These are phyloP conservation scores for Penicillium italicum DNA, from an alignment of 2,329 filamentous ascomycete species.

Conservation along the genomic window DNA sequence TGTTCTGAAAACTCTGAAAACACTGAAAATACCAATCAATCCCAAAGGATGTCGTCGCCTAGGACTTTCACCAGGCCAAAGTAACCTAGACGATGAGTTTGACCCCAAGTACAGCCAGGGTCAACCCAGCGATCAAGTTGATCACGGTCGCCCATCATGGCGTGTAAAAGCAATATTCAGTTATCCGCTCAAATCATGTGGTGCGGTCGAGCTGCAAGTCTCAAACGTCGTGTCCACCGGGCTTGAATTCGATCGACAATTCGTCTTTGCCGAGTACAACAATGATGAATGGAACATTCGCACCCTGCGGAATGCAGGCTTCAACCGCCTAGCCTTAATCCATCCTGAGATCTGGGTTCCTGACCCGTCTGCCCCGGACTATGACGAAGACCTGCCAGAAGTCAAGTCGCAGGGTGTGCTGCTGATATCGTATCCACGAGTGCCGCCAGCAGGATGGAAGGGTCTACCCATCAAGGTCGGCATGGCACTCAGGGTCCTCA, in stretches of 20 bases:
- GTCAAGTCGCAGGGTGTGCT: constrained; percentile 53
- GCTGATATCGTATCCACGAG: constrained; percentile 47
- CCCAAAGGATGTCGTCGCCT: constrained; percentile 53
- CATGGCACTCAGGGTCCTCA: constrained; percentile 30
- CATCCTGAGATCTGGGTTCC: constrained; percentile 60
- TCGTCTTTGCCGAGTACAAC: constrained; percentile 69
- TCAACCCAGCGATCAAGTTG: constrained; percentile 27
- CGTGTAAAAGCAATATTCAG: constrained; percentile 68
- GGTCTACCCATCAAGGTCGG: constrained; percentile 23
- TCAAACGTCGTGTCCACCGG: constrained; percentile 65
- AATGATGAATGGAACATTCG: constrained; percentile 41
- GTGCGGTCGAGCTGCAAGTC: constrained; percentile 66
- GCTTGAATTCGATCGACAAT: constrained; percentile 75
- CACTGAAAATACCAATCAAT: constrained; percentile 1
- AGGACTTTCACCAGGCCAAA: constrained; percentile 44
- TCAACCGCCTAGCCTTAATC: constrained; percentile 66
- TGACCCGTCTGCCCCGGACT: constrained; percentile 44
- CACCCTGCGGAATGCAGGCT: constrained; percentile 42
- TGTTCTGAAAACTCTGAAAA: constrained; percentile 5
- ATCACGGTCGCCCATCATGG: constrained; percentile 41
- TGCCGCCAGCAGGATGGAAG: constrained; percentile 8
- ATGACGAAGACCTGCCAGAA: constrained; percentile 44
- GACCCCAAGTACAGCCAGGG: constrained; percentile 48
- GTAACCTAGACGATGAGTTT: constrained; percentile 57
- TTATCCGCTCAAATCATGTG: constrained; percentile 81